A percentile compares a stretch with the other conserved stretches of the same genome.
These are phyloP conservation scores for Saccharomyces eubayanus DNA, from an alignment of 805 yeast species.

Conservation along the genomic window DNA sequence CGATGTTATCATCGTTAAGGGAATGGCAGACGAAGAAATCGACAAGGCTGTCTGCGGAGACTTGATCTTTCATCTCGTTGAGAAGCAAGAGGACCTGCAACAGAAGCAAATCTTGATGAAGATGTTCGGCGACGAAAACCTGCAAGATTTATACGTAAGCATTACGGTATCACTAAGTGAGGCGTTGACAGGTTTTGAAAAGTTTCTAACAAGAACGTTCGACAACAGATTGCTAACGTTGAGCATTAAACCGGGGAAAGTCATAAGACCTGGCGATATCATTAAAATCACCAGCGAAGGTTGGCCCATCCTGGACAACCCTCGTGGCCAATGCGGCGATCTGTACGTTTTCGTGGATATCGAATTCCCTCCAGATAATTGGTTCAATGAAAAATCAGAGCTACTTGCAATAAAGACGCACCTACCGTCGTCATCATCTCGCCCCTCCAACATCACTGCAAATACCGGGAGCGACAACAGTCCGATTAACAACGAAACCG, in stretches of 20 bases:
- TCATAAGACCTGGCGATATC: conserved; percentile 66
- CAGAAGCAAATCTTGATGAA: conserved; percentile 35
- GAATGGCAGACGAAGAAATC: conserved; percentile 71
- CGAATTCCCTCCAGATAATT: conserved; percentile 76
- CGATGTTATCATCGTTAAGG: conserved; percentile 52
- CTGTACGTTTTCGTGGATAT: conserved; percentile 61
- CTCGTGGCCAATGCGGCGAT: conserved; percentile 47
- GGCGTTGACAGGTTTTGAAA: conserved; percentile 73
- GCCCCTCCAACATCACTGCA: conserved; percentile 4
- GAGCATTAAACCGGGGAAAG: conserved; percentile 67
- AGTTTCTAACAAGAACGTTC: conserved; percentile 56
- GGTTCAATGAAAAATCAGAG: conserved; percentile 74
- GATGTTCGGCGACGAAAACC: neutral
- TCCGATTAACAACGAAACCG: conserved; percentile 26
- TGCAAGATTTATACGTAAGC: conserved; percentile 52
- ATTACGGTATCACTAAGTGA: conserved; percentile 63
- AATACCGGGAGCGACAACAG: conserved; percentile 13
- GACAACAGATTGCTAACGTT: conserved; percentile 70
- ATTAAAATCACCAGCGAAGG: conserved; percentile 66
- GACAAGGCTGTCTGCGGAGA: conserved; percentile 66
- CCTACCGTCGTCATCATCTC: conserved; percentile 34
- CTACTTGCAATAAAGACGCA: conserved; percentile 43
- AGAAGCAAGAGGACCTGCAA: conserved; percentile 35
- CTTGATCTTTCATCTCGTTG: conserved; percentile 40
- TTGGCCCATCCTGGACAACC: conserved; percentile 51